Evolutionary conservation across 495 filamentous ascomycete species (phyloP).

Genomic region (Annulohypoxylon stygium): DNA sequence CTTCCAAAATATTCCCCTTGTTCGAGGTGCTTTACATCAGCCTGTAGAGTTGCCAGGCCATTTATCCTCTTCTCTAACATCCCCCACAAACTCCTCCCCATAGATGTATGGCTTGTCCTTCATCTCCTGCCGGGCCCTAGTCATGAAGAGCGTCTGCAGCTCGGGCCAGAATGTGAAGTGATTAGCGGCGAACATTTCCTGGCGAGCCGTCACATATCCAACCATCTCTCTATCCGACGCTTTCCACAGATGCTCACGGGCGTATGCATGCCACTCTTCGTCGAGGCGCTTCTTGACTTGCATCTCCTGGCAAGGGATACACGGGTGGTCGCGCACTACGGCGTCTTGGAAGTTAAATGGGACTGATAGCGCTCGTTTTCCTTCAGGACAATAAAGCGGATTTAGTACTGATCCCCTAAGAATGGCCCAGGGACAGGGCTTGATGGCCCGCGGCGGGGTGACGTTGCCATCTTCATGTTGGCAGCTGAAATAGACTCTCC

Average conservation of each 20-base stretch:
- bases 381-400: not conserved
- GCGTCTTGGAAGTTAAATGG: not conserved
- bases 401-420: not conserved
- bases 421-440: constrained; percentile 7
- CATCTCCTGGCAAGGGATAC: constrained; percentile 9
- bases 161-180: not conserved
- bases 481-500: constrained; percentile 26
- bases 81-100: not conserved
- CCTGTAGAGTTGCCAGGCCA: not conserved
- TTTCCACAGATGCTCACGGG: not conserved
- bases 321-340: not conserved
- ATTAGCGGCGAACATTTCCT: constrained; percentile 4
- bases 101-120: not conserved
- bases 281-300: constrained; percentile 1
- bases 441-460: constrained; percentile 4
- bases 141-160: not conserved
- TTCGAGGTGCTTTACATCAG: not conserved
- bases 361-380: not conserved
- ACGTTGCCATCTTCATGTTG: constrained; percentile 19
- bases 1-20: not conserved
- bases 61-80: not conserved
- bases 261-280: constrained; percentile 3
- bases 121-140: not conserved
- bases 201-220: not conserved
- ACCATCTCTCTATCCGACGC: not conserved